These are phyloP conservation scores for Calonectria pseudoreteaudii DNA, from an alignment of 2,329 filamentous ascomycete species.

Conservation along the genomic window DNA sequence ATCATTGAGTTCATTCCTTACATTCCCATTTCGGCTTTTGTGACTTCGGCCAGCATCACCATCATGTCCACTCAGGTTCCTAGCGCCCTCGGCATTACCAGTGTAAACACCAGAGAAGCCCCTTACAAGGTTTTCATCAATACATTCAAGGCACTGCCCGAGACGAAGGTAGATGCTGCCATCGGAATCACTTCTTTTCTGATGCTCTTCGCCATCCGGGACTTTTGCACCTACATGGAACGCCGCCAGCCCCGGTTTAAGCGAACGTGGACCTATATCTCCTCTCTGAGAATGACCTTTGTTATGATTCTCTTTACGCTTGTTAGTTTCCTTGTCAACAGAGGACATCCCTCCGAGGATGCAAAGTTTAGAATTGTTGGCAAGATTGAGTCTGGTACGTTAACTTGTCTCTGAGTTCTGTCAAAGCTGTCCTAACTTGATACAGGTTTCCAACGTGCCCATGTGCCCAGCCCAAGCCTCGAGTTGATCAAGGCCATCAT, in stretches of 20 bases:
- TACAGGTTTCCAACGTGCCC: conserved; percentile 72
- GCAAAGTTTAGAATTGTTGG: conserved; percentile 73
- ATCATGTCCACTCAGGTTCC: conserved; percentile 63
- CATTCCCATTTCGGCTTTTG: conserved; percentile 62
- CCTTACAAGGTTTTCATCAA: conserved; percentile 60
- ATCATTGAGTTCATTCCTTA: conserved; percentile 65
- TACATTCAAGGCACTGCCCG: conserved; percentile 53
- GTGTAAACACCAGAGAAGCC: conserved; percentile 57
- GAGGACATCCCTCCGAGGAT: conserved; percentile 58
- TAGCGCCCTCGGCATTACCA: conserved; percentile 55
- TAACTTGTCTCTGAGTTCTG: background rate
- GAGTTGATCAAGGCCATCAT: conserved; percentile 69
- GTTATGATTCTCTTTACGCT: conserved; percentile 81
- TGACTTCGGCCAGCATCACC: conserved; percentile 63
- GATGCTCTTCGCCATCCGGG: conserved; percentile 74
- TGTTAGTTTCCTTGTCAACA: conserved; percentile 76
- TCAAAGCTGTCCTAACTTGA: conserved; percentile 21
- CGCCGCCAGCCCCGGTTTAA: conserved; percentile 69
- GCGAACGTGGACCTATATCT: conserved; percentile 78
- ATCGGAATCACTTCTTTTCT: conserved; percentile 77
- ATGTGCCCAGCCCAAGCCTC: conserved; percentile 66
- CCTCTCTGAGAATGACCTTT: conserved; percentile 81
- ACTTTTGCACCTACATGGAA: conserved; percentile 69
- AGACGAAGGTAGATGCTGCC: conserved; percentile 73
- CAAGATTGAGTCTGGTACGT: conserved; percentile 70